Conservation (phyloP, 2,329 filamentous ascomycete species). For the Gnomoniopsis smithogilvyi region DNA sequence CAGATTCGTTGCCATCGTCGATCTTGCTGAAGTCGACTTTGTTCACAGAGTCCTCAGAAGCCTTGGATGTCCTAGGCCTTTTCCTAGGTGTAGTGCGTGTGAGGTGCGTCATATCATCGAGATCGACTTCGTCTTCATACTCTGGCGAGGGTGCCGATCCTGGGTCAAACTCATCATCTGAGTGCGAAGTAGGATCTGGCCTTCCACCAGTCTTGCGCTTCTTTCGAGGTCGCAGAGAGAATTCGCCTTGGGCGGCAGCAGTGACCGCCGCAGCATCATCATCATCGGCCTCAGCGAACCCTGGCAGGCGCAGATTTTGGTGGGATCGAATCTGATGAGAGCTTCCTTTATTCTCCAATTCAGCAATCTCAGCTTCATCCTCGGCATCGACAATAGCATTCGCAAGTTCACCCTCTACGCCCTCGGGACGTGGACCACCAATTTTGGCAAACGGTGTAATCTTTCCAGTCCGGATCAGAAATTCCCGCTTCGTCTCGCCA, state of each 20-base stretch:
- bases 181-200: slow-evolving; percentile 26
- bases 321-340: slow-evolving; percentile 60
- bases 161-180: slow-evolving; percentile 46
- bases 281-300: slow-evolving; percentile 56
- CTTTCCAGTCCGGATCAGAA: slow-evolving; percentile 91
- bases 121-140: slow-evolving; percentile 32
- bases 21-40: slow-evolving; percentile 55
- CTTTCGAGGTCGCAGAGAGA: slow-evolving; percentile 57
- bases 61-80: slow-evolving; percentile 21
- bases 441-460: slow-evolving; percentile 93
- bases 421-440: slow-evolving; percentile 58
- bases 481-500: slow-evolving; percentile 83
- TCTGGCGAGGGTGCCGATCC: slow-evolving; percentile 20
- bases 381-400: slow-evolving; percentile 81
- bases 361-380: slow-evolving; percentile 59
- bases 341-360: slow-evolving; percentile 38
- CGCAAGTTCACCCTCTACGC: slow-evolving; percentile 66
- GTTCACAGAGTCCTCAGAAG: slow-evolving; percentile 32
- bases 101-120: slow-evolving; percentile 37
- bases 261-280: slow-evolving; percentile 30
- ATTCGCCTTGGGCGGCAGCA: slow-evolving; percentile 45
- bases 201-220: slow-evolving; percentile 39
- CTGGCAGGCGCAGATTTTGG: slow-evolving; percentile 69
- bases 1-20: slow-evolving; percentile 83
- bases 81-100: slow-evolving; percentile 35